Percentiles rank a stretch among this genome's conserved stretches.
Conservation (phyloP, 495 filamentous ascomycete genomes). For the Astrothelium macrocarpum region DNA sequence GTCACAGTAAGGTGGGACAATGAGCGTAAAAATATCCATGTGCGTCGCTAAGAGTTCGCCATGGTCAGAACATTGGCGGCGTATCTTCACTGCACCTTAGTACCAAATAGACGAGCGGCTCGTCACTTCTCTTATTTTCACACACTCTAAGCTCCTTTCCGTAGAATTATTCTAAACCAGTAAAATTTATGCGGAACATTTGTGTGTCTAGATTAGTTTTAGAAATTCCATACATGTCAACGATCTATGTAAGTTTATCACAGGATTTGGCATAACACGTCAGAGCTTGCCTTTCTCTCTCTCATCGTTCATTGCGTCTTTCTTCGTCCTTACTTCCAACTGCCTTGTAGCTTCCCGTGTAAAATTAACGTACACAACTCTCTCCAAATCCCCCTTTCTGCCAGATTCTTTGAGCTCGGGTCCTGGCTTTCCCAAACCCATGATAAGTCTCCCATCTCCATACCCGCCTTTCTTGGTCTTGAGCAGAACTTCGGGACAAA, state of each 20-base stretch:
- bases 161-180: too few relatives aligned
- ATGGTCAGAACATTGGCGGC: not conserved
- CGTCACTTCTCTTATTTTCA: too few relatives aligned
- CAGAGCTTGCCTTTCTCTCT: conserved; percentile 11
- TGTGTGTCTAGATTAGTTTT: too few relatives aligned
- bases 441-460: conserved; percentile 48
- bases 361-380: conserved; percentile 64
- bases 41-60: not conserved
- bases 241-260: too few relatives aligned
- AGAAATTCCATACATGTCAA: too few relatives aligned
- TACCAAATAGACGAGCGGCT: too few relatives aligned
- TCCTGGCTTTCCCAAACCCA: conserved; percentile 63
- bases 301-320: conserved; percentile 25
- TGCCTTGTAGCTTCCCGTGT: conserved; percentile 32
- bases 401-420: conserved; percentile 51
- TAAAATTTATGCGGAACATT: too few relatives aligned
- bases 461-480: conserved; percentile 32
- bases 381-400: conserved; percentile 59
- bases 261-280: too few relatives aligned
- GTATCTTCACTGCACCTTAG: too few relatives aligned
- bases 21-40: not conserved
- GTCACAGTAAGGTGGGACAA: not conserved
- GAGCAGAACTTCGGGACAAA: conserved; percentile 54
- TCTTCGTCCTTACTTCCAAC: conserved; percentile 28
- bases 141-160: too few relatives aligned